A percentile compares a stretch with the other conserved stretches of the same genome.
Evolutionary conservation across 805 yeast species (phyloP).

Genomic region (Schwanniomyces polymorphus): DNA sequence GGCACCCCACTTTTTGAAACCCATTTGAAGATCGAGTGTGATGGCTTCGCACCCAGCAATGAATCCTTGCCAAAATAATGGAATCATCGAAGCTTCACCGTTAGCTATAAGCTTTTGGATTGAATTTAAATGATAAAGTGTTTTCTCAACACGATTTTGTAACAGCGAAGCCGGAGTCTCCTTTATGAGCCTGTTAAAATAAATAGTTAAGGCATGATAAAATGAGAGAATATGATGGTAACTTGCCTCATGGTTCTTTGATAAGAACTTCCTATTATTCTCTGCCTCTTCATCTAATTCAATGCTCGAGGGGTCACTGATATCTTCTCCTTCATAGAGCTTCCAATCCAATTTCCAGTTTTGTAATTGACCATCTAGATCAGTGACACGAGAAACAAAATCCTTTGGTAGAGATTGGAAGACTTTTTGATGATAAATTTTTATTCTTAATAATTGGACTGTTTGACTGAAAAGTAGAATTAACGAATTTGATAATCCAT

Average conservation of each 20-base stretch:
- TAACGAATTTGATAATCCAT: constrained; percentile 82
- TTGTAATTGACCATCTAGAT: constrained; percentile 47
- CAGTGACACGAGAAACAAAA: constrained; percentile 16
- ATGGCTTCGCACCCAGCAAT: constrained; percentile 83
- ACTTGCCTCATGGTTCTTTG: constrained; percentile 67
- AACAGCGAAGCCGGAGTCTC: constrained; percentile 53
- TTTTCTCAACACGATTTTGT: constrained; percentile 62
- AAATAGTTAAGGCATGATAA: constrained; percentile 68
- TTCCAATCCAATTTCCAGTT: constrained; percentile 81
- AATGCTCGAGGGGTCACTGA: constrained; percentile 7
- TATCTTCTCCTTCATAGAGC: constrained; percentile 30
- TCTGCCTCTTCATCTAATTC: constrained; percentile 9
- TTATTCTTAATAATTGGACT: constrained; percentile 64
- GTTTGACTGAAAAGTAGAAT: constrained; percentile 72
- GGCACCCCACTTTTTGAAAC: constrained; percentile 75
- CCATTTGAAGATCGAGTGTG: constrained; percentile 54
- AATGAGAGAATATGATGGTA: constrained; percentile 81
- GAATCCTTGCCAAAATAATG: constrained; percentile 87
- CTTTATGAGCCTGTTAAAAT: constrained; percentile 65
- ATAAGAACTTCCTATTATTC: constrained; percentile 32
- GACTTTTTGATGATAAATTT: constrained; percentile 49
- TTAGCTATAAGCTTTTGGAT: constrained; percentile 58
- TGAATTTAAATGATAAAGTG: constrained; percentile 61
- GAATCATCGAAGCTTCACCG: constrained; percentile 62
- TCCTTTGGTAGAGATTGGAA: constrained; percentile 29